Base-by-base conservation (phyloP, 768 basidiomycete genomes). In the Kockovaella imperatae region DNA sequence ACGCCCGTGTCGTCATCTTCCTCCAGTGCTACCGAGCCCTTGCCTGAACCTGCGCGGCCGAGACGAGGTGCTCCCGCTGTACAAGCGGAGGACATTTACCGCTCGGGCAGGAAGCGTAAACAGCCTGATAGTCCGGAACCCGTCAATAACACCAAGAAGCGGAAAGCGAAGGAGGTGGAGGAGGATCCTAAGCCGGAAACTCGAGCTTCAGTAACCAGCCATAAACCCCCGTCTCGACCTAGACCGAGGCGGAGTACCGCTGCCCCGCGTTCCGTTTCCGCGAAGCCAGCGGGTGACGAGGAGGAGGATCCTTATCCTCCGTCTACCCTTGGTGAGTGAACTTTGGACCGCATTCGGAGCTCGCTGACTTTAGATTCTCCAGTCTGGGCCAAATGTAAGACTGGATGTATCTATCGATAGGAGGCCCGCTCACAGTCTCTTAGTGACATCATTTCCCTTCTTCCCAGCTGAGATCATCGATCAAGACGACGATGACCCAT, bases 341-440 rank as follows among this genome's bases (percentile, higher is more conserved):
- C 35, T 25, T 13, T 15, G 5, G 4, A 24, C 13, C 14, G 10
- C 38, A 3, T 13, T 46, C 29, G 42, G 31, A 21, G 17, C 49
- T 45, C 38, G 36, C 52, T 48, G 48, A 47, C 15, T 26, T 42
- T 21, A 42, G 13, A 11, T 47, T 34, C 15, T 50, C 2, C 44
- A 87, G 88, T 90, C 0, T 91, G 88, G 87, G 87, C 84, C 0
- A 89, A 88, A 76, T 74, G 59, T 64, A 36, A 34, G 52, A n/a
- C n/a, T n/a, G n/a, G n/a, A n/a, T n/a, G n/a, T n/a, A n/a, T n/a
- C n/a, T n/a, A n/a, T n/a, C n/a, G n/a, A n/a, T n/a, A n/a, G n/a
- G n/a, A n/a, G n/a, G n/a, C n/a, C n/a, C n/a, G n/a, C n/a, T n/a
- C n/a, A n/a, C n/a, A n/a, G n/a, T 21, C 11, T 21, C 29, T 30